A percentile compares a stretch with the other conserved stretches of the same genome.
Evolutionary conservation across 176 grass and related monocot species (phyloP).

Genomic region (Thalia dealbata): DNA sequence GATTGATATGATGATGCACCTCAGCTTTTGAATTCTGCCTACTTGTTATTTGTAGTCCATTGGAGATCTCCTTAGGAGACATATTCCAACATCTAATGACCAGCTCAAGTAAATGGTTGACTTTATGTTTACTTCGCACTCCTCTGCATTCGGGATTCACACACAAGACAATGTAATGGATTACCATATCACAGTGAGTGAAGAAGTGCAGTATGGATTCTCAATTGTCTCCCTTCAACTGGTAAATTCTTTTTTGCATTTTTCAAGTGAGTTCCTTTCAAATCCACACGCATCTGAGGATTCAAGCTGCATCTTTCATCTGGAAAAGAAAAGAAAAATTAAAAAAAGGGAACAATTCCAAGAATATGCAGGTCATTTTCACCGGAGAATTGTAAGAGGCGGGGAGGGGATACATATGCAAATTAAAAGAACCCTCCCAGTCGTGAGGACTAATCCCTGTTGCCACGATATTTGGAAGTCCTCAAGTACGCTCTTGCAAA

Average conservation of each 20-base stretch:
- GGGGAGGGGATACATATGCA: not conserved
- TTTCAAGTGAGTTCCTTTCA: too few relatives aligned
- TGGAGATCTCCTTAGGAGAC: not conserved
- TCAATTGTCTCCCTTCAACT: not conserved
- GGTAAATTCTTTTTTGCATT: not conserved
- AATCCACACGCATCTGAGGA: too few relatives aligned
- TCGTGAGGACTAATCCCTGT: not conserved
- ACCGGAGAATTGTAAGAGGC: not conserved
- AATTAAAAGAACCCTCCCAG: constrained; percentile 2
- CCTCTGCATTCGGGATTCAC: too few relatives aligned
- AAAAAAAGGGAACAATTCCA: not conserved
- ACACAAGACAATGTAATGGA: not conserved
- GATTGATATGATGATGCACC: too few relatives aligned
- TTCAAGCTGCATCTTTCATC: too few relatives aligned
- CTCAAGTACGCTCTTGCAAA: not conserved
- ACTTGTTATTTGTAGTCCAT: not conserved
- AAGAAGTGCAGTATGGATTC: not conserved
- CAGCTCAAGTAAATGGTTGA: not conserved
- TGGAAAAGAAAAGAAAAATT: too few relatives aligned
- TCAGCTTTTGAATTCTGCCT: too few relatives aligned
- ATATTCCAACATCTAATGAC: not conserved
- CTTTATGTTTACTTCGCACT: too few relatives aligned
- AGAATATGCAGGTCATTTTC: constrained; percentile 4
- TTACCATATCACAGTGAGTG: not conserved
- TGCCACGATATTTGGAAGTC: not conserved